phyloP scores from a whole-genome alignment of 1,284 basidiomycete species.

The Boletellus dicymbophilus region DNA sequence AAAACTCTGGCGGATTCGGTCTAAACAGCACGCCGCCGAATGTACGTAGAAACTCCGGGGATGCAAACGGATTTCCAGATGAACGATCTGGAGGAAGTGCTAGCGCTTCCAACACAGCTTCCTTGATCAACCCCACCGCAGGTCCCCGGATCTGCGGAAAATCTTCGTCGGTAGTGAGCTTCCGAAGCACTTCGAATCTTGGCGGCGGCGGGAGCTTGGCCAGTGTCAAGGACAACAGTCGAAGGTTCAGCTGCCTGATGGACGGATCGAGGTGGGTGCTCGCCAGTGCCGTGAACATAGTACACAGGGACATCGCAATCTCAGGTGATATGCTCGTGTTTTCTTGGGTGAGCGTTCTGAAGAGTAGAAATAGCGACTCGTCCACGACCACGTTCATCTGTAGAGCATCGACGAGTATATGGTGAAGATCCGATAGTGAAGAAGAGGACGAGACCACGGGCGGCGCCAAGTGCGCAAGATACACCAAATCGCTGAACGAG shows the following conservation, averaged over 20 bases:
- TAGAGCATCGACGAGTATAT: conserved; percentile 49
- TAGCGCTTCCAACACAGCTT: conserved; percentile 58
- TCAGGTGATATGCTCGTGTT: conserved; percentile 39
- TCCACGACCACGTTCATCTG: conserved; percentile 55
- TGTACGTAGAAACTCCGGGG: conserved; percentile 21
- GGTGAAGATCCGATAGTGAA: conserved; percentile 41
- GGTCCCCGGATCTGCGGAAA: conserved; percentile 68
- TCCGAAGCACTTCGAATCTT: conserved; percentile 54
- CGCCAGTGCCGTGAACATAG: conserved; percentile 54
- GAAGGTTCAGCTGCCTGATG: conserved; percentile 59
- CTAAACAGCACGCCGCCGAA: conserved; percentile 30
- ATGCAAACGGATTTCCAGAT: conserved; percentile 24
- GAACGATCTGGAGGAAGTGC: conserved; percentile 11
- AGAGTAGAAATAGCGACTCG: conserved; percentile 56
- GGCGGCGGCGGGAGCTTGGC: conserved; percentile 45
- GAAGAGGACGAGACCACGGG: conserved; percentile 21
- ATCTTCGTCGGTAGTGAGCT: conserved; percentile 47
- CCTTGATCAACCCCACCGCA: conserved; percentile 66
- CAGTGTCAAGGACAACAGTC: conserved; percentile 55
- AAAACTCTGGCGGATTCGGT: conserved; percentile 29
- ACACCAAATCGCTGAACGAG: conserved; percentile 43
- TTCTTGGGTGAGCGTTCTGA: conserved; percentile 41
- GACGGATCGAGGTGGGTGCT: conserved; percentile 59
- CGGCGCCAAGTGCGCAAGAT: conserved; percentile 46
- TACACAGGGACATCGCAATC: conserved; percentile 46